Conservation (phyloP, 2,329 filamentous ascomycete species). For the Stromatinia cepivora region DNA sequence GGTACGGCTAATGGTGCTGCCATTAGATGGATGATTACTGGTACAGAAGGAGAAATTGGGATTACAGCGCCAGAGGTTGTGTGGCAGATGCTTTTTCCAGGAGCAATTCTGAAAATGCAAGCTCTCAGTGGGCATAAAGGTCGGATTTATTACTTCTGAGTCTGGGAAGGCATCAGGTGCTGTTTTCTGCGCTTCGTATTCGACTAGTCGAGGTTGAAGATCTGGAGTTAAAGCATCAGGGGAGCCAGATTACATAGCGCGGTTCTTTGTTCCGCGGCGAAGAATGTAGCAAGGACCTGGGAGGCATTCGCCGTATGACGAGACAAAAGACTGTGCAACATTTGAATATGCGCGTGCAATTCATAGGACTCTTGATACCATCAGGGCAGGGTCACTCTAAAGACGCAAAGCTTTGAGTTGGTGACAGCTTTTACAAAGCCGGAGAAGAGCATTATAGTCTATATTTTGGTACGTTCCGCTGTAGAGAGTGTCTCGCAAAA, state of each 20-base stretch:
- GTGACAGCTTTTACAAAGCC: not conserved
- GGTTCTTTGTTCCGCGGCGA: not conserved
- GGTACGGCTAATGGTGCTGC: not conserved
- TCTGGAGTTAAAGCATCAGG: not conserved
- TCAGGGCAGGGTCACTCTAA: conserved; percentile 6
- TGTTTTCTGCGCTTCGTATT: not conserved
- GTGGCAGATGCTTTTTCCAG: not conserved
- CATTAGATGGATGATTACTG: conserved; percentile 1
- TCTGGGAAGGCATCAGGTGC: not conserved
- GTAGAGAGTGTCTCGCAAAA: not conserved
- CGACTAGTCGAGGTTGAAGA: not conserved
- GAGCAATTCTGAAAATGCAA: not conserved
- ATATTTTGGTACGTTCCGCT: not conserved
- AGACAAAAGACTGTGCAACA: not conserved
- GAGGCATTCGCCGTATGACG: conserved; percentile 2
- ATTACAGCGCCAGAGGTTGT: not conserved
- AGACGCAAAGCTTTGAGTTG: not conserved
- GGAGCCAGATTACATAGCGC: not conserved
- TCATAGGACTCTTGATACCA: not conserved
- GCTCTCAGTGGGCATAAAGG: no score
- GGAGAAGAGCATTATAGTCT: no score
- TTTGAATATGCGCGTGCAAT: not conserved
- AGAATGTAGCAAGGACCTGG: not conserved
- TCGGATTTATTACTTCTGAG: not conserved
- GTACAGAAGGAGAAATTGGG: not conserved